Conservation (phyloP, 345 rosid genomes). For the Dovyalis caffra region DNA sequence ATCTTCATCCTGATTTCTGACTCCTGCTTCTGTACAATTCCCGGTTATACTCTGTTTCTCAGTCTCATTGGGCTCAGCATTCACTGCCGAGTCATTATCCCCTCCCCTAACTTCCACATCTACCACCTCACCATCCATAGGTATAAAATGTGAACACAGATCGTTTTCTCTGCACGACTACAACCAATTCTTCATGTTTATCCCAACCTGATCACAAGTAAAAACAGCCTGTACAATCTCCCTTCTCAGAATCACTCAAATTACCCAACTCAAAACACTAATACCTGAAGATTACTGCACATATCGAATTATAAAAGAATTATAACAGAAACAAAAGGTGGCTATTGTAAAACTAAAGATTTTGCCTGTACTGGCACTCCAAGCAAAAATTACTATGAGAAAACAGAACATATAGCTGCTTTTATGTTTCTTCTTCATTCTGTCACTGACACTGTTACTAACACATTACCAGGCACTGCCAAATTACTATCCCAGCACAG, state of each 20-base stretch:
- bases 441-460: neutral
- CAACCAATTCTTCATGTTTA: constrained; percentile 20
- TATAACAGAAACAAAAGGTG: too few relatives aligned
- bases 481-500: neutral
- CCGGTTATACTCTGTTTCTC: constrained; percentile 21
- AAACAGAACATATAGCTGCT: neutral
- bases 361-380: neutral
- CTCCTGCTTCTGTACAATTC: constrained; percentile 25
- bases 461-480: neutral
- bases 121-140: constrained; percentile 40
- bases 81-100: constrained; percentile 4
- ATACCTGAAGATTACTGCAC: too few relatives aligned
- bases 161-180: constrained; percentile 8
- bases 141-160: neutral
- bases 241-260: too few relatives aligned
- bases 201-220: neutral
- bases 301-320: too few relatives aligned
- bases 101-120: constrained; percentile 28
- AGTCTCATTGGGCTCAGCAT: constrained; percentile 14
- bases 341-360: neutral
- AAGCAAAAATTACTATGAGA: neutral
- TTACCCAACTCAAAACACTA: too few relatives aligned
- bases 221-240: constrained; percentile 3
- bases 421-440: neutral
- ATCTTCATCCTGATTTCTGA: constrained; percentile 28